Evolutionary conservation across 345 rosid species (phyloP), one percentile per base, ranked within the genome.

Genomic region (Toxicodendron radicans): DNA sequence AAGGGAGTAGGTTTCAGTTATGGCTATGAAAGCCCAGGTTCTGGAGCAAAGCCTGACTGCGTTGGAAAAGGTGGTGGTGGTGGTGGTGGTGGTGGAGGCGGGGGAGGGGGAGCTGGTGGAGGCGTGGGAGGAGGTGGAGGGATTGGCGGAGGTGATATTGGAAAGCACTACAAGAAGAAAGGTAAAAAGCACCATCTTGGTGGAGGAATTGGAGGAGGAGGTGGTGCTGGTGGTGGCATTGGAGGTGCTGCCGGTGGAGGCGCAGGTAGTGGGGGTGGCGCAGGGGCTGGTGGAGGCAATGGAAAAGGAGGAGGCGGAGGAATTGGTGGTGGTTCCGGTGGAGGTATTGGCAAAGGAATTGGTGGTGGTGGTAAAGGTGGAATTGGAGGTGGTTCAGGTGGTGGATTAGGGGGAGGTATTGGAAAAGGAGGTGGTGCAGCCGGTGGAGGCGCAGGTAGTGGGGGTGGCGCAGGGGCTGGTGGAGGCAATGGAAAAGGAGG

Each of bases 1-100:
- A 76, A 79, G 58, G 83, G 79, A 32, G 72, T 48, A n/a, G 79
- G 81, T 41, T 62, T 73, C 62, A 62, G 74, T 56, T 68, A 41
- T 33, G 62, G 73, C 13, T 66, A 46, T 14, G 79, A 56, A 52
- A 38, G 18, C 20, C 76, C 73, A 27, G 65, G 73, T 10, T 16
- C 30, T 17, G 68, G 56, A 10, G 66, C 57, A 12, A 64, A 71
- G 21, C 71, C 74, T 66, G 79, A 57, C 10, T 73, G 83, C 41
- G 56, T 68, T 16, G 75, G 62, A 33, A 59, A 67, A 7, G 80
- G 68, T 2, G 68, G 61, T 1, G 70, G 74, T 0, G 64, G 56
- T 1, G 58, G n/a, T n/a, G 64, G 17, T 20, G 75, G 72, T 0
- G 70, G 0, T 35, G 70, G 1, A 5, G 74, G 74, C 0, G 48